Percentiles rank a stretch among this genome's conserved stretches.
phyloP scores from a whole-genome alignment of 805 yeast species.

The Nakazawaea ishiwadae region DNA sequence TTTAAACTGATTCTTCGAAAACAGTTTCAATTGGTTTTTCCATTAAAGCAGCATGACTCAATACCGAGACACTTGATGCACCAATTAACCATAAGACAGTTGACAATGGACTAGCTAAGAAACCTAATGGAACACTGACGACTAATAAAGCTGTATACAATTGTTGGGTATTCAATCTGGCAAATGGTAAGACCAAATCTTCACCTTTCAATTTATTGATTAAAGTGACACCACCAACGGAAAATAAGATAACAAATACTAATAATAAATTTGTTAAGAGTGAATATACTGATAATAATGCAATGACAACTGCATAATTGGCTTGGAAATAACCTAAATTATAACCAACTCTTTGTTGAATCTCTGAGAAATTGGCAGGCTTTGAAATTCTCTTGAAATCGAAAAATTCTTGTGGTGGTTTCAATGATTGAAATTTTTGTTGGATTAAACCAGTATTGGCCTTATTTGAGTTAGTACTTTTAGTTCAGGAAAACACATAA shows the following conservation, averaged over 20 bases:
- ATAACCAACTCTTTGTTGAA: slow-evolving; percentile 83
- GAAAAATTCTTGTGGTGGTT: slow-evolving; percentile 91
- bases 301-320: slow-evolving; percentile 74
- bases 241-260: slow-evolving; percentile 74
- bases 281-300: slow-evolving; percentile 74
- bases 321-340: slow-evolving; percentile 85
- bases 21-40: slow-evolving; percentile 92
- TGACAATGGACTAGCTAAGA: slow-evolving; percentile 81
- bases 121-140: slow-evolving; percentile 73
- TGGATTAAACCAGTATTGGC: slow-evolving; percentile 51
- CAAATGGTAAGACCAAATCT: slow-evolving; percentile 71
- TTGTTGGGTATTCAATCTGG: slow-evolving; percentile 66
- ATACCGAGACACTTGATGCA: slow-evolving; percentile 71
- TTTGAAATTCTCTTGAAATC: slow-evolving; percentile 86
- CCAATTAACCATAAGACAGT: slow-evolving; percentile 91
- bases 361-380: slow-evolving; percentile 84
- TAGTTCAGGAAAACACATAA: no score
- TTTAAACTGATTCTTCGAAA: slow-evolving; percentile 66
- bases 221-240: slow-evolving; percentile 70
- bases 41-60: slow-evolving; percentile 80
- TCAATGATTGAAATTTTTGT: slow-evolving; percentile 61
- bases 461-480: no score
- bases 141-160: slow-evolving; percentile 75
- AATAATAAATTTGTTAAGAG: slow-evolving; percentile 80
- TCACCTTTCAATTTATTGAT: slow-evolving; percentile 78